Evolutionary conservation across 805 yeast genomes (phyloP).

Genomic region (Zygoascus bituminiphila): DNA sequence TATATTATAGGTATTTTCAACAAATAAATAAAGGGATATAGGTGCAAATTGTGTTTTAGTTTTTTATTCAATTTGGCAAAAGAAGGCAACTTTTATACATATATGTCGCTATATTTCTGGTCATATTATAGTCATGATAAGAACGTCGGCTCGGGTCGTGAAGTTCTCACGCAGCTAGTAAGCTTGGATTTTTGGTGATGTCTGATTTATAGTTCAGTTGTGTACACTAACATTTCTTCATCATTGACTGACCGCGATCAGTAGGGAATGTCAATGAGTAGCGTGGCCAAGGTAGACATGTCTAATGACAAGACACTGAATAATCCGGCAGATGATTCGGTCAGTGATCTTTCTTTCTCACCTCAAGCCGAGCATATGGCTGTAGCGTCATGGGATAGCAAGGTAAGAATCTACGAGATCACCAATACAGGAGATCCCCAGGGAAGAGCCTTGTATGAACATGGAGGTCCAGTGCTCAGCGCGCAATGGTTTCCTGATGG

Average conservation of each 20-base stretch:
- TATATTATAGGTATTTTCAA: background rate
- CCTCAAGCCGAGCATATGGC: slow-evolving; percentile 77
- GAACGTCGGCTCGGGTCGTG: too few species aligned
- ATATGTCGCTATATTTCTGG: too few species aligned
- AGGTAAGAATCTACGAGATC: slow-evolving; percentile 87
- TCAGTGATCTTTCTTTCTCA: slow-evolving; percentile 76
- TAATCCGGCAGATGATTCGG: slow-evolving; percentile 87
- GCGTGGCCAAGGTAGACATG: slow-evolving; percentile 9
- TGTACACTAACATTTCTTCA: background rate
- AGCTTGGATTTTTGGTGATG: background rate
- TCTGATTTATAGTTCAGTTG: background rate
- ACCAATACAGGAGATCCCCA: slow-evolving; percentile 66
- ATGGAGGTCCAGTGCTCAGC: slow-evolving; percentile 77
- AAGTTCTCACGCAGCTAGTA: background rate
- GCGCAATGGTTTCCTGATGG: slow-evolving; percentile 86
- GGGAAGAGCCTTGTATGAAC: slow-evolving; percentile 84
- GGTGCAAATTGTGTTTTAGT: too few species aligned
- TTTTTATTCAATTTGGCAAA: too few species aligned
- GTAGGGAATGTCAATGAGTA: background rate
- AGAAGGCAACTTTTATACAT: too few species aligned
- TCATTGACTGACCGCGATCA: background rate
- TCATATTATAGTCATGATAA: too few species aligned
- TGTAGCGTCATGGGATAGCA: slow-evolving; percentile 90
- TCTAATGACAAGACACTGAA: slow-evolving; percentile 31
- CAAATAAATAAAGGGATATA: background rate